phyloP scores from a whole-genome alignment of 306 rosid species.

The Prosopis cineraria region DNA sequence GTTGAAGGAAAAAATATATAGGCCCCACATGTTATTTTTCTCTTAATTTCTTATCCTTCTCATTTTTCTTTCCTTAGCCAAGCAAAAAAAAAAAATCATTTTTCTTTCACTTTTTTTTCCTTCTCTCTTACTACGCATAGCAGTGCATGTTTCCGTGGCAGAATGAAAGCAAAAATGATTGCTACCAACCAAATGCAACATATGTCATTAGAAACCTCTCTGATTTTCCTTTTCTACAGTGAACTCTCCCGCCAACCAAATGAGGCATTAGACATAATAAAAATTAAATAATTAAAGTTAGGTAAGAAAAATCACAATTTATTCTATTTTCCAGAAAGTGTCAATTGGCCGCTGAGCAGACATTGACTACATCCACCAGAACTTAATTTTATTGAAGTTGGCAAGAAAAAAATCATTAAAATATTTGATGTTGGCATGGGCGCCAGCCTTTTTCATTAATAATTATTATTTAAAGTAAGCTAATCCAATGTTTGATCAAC shows the following conservation, averaged over 20 bases:
- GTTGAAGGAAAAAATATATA: no score
- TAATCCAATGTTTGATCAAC: not conserved
- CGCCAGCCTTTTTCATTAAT: not conserved
- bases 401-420: not conserved
- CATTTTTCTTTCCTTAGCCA: no score
- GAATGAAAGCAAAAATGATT: not conserved
- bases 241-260: no score
- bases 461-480: no score
- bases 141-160: no score
- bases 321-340: not conserved
- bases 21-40: no score
- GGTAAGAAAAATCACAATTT: not conserved
- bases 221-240: no score
- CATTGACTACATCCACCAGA: not conserved
- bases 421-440: not conserved
- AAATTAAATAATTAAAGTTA: not conserved
- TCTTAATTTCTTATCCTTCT: no score
- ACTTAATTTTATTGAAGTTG: not conserved
- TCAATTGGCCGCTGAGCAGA: not conserved
- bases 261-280: not conserved
- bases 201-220: not conserved
- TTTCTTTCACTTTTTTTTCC: no score
- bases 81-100: no score
- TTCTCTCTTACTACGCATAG: no score
- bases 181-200: not conserved